Evolutionary conservation across 179 eudicot species (phyloP), one percentile per base, ranked within the genome.

Genomic region (Beta corolliflora): DNA sequence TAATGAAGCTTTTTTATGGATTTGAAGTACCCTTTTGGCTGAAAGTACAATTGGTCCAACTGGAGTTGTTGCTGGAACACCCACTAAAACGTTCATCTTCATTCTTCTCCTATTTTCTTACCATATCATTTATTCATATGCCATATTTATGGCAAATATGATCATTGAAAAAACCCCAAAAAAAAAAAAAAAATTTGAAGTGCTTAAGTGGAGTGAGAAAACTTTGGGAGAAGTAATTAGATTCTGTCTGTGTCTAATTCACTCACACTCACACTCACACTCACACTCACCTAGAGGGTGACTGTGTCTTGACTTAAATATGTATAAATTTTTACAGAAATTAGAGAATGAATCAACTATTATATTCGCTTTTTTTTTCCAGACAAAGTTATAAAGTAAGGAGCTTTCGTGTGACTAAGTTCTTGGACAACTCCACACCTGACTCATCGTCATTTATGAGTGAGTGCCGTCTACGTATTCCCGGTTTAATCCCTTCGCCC

Each of bases 21-120:
- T 21, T 14, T 25, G 16, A 77, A 56, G 55, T 84, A 84, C 86
- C 83, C 84, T 80, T 81, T 55, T 84, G 25, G 73, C 56, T 63
- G 83, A 68, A 84, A 31, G 25, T 5, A 74, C 50, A 12, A 64
- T 29, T 60, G 83, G 18, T 66, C 54, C 74, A 76, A 61, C 36
- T 61, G 83, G 68, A 76, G 50, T 77, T 76, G 81, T 66, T 44
- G 60, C 31, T 41, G 78, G 60, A 44, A n/a, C n/a, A n/a, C 78
- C 75, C 48, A 77, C 75, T 71, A 75, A 81, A 71, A 64, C 75
- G 25, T 68, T 84, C 78, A 71, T 72, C 71, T 53, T 77, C 77
- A 61, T 31, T 36, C 11, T 52, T 75, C 41, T 75, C 52, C 66
- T 46, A 13, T 74, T 54, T 74, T 23, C 25, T 31, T 46, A 13